Conservation (phyloP, 352 stramenopile species). For the Phytophthora lateralis region DNA sequence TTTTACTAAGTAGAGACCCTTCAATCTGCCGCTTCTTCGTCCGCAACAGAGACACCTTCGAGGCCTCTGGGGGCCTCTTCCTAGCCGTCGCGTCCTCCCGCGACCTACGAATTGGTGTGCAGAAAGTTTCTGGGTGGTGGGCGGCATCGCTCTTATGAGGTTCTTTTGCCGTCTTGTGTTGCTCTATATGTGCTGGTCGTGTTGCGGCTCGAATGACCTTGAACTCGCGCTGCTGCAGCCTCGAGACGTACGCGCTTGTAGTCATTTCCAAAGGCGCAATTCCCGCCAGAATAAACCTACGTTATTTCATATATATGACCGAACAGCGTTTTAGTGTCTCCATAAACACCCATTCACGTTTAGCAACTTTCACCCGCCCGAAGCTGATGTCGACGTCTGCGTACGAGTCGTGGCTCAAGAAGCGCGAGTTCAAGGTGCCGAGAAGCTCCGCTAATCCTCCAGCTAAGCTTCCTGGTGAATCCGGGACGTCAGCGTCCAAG, state of each 20-base stretch:
- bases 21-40: slow-evolving; percentile 12
- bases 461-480: background rate
- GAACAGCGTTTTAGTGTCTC: background rate
- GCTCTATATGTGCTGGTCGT: background rate
- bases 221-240: slow-evolving; percentile 19
- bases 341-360: background rate
- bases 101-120: background rate
- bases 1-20: background rate
- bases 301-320: background rate
- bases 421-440: slow-evolving; percentile 42
- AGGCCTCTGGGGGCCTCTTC: background rate
- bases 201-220: background rate
- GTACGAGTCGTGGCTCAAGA: slow-evolving; percentile 54
- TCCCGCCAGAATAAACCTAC: background rate
- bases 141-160: background rate
- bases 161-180: background rate
- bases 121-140: background rate
- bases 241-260: slow-evolving; percentile 3
- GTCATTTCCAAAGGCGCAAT: slow-evolving; percentile 1
- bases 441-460: background rate
- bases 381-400: slow-evolving; percentile 19
- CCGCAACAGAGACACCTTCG: slow-evolving; percentile 1
- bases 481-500: background rate
- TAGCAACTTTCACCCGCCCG: background rate
- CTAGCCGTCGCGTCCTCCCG: background rate